Conservation (phyloP, 140 eudicot species). For the Cichorium intybus region DNA sequence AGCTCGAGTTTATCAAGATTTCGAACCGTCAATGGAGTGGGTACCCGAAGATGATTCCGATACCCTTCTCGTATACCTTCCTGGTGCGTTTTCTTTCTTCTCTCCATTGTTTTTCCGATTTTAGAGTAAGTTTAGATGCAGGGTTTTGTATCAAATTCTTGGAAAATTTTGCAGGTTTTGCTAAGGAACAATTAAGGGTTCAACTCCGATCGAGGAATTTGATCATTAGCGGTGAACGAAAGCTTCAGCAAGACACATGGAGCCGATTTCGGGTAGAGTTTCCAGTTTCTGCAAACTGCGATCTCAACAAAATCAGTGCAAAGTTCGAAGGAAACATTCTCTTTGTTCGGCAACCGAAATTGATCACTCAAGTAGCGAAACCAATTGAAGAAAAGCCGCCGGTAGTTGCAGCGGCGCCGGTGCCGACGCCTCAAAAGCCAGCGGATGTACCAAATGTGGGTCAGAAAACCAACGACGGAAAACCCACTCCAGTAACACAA, state of each 20-base stretch:
- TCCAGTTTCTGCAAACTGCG: conserved; percentile 44
- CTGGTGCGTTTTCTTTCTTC: conserved; percentile 33
- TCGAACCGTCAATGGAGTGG: conserved; percentile 55
- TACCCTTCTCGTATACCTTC: conserved; percentile 64
- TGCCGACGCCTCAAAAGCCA: conserved; percentile 33
- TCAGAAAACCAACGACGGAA: background rate
- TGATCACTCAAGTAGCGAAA: conserved; percentile 41
- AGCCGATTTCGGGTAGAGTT: conserved; percentile 49
- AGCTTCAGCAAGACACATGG: conserved; percentile 41
- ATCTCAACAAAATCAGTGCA: conserved; percentile 51
- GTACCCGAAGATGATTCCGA: conserved; percentile 53
- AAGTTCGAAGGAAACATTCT: conserved; percentile 62
- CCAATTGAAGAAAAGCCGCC: conserved; percentile 30
- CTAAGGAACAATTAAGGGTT: conserved; percentile 68
- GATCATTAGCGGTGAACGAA: conserved; percentile 64
- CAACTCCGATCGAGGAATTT: conserved; percentile 45
- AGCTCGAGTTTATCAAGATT: conserved; percentile 35
- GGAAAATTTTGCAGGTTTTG: conserved; percentile 36
- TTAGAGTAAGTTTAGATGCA: background rate
- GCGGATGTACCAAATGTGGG: conserved; percentile 16
- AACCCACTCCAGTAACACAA: conserved; percentile 5
- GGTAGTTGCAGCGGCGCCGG: conserved; percentile 6
- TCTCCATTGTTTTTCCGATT: background rate
- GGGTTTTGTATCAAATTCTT: background rate
- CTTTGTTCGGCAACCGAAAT: conserved; percentile 53